These are phyloP conservation scores for Dictyostelium citrinum DNA, from an alignment of 78 protist species.

Conservation along the genomic window DNA sequence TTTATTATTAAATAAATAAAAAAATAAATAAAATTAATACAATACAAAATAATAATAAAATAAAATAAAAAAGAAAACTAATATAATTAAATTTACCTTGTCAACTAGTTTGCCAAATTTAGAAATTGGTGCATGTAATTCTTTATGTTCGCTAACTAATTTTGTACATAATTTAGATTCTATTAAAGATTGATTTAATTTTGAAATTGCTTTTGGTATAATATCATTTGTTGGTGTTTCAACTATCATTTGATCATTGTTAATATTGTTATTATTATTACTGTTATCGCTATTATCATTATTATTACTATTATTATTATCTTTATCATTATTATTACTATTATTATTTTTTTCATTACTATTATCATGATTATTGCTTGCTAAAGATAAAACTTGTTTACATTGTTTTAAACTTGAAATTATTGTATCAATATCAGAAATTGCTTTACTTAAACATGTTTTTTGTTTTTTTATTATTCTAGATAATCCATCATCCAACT, in stretches of 20 bases:
- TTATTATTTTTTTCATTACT: neutral
- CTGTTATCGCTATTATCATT: neutral
- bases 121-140: conserved; percentile 63
- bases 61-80: neutral
- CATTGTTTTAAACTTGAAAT: conserved; percentile 8
- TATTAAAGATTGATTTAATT: conserved; percentile 17
- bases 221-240: neutral
- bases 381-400: conserved; percentile 20
- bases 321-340: neutral
- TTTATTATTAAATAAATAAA: no score
- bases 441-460: conserved; percentile 24
- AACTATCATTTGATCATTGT: neutral
- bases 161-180: conserved; percentile 39
- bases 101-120: conserved; percentile 82
- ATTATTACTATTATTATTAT: neutral
- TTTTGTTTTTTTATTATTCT: conserved; percentile 57
- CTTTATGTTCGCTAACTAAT: conserved; percentile 52
- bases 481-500: conserved; percentile 19
- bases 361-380: neutral
- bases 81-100: conserved; percentile 24
- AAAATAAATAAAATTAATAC: neutral
- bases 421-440: conserved; percentile 22
- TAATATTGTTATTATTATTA: no score
- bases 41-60: neutral
- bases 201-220: conserved; percentile 20